A percentile compares a stretch with the other conserved stretches of the same genome.
phyloP scores from a whole-genome alignment of 2,329 filamentous ascomycete genomes.

The Epichloe sp. region DNA sequence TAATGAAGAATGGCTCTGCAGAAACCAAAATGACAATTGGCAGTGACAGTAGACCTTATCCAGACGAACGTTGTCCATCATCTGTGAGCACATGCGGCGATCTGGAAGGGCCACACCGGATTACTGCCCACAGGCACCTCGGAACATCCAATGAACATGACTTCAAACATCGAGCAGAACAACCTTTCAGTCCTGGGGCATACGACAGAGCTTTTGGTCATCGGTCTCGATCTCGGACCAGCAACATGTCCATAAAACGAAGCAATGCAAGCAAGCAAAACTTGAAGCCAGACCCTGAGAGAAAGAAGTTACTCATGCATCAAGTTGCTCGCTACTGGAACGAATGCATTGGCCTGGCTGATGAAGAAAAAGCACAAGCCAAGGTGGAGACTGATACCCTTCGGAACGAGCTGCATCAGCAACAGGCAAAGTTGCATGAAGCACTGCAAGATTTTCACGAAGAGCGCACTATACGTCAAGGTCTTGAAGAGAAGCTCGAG shows the following conservation, averaged over 20 bases:
- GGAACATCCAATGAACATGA: slow-evolving; percentile 1
- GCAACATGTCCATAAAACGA: slow-evolving; percentile 22
- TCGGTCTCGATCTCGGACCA: slow-evolving; percentile 17
- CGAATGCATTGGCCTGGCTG: slow-evolving; percentile 18
- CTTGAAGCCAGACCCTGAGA: slow-evolving; percentile 9
- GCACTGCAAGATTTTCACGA: slow-evolving; percentile 8
- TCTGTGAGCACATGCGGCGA: slow-evolving; percentile 19
- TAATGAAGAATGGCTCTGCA: background rate
- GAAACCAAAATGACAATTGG: background rate
- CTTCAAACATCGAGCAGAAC: background rate
- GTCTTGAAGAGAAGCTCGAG: slow-evolving; percentile 12
- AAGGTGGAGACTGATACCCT: slow-evolving; percentile 15
- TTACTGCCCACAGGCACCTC: slow-evolving; percentile 8
- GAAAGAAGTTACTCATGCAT: slow-evolving; percentile 19
- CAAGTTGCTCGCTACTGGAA: slow-evolving; percentile 22
- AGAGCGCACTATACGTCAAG: slow-evolving; percentile 15
- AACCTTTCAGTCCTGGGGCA: background rate
- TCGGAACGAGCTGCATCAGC: slow-evolving; percentile 11
- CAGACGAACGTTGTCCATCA: slow-evolving; percentile 3
- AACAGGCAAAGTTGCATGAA: slow-evolving; percentile 7
- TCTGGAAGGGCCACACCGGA: slow-evolving; percentile 16
- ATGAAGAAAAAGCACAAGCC: slow-evolving; percentile 16
- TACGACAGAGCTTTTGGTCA: background rate
- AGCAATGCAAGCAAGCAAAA: slow-evolving; percentile 8
- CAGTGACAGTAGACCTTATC: background rate